Evolutionary conservation across 441 rosid genomes (phyloP), one percentile per base, ranked within the genome.

Genomic region (Gossypium gossypioides): DNA sequence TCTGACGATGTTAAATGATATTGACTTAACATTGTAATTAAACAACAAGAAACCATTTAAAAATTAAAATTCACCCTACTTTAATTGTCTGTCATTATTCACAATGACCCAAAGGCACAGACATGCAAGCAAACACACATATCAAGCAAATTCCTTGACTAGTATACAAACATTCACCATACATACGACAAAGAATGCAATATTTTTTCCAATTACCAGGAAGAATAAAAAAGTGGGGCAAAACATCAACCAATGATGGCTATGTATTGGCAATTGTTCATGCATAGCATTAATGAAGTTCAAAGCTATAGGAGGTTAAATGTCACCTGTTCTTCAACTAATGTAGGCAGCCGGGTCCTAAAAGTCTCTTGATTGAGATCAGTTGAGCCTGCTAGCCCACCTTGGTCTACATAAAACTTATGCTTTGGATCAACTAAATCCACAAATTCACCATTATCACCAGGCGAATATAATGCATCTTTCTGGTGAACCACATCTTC

Each of bases 241-340:
- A n/a, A 50, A 52, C 69, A 62, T 52, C 69, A 51, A 66, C 46
- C 9, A 54, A 22, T 24, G 56, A 42, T 15, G 40, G 72, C 24
- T 3, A 15, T 6, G 13, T 19, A 37, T 22, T 9, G 6, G 19
- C 4, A 54, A 54, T 24, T 51, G 70, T 24, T 61, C 18, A 52
- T n/a, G 18, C 12, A 50, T 58, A 32, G 12, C 15, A 71, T 48
- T 16, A 37, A 6, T n/a, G 32, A 13, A 60, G 48, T 52, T 68
- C 29, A 15, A 68, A 68, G 72, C 48, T 62, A 67, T 22, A 68
- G 62, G 62, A 27, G 58, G 44, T 46, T 37, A 44, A 72, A 74
- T 19, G 32, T 63, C 75, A 86, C 92, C 87, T 73, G 86, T 61
- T 84, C 87, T 74, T 72, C 85, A n/a, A 79, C 71, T 71, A 52